Evolutionary conservation across 768 basidiomycete genomes (phyloP).

Genomic region (Tricholomella constricta): DNA sequence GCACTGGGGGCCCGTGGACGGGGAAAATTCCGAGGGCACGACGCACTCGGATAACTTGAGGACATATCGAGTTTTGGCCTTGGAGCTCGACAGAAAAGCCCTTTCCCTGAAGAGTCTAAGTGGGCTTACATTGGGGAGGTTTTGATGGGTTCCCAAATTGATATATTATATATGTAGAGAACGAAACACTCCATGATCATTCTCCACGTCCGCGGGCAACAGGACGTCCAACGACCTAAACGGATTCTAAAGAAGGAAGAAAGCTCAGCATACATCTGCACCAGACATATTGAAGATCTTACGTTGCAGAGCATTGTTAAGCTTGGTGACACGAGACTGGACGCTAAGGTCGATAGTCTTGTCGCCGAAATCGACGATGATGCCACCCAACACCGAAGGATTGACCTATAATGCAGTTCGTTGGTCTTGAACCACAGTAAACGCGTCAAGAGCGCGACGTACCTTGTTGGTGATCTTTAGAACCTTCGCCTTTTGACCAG

Average conservation of each 20-base stretch:
- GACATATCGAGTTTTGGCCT: neutral
- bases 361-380: constrained; percentile 97
- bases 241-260: too few relatives aligned
- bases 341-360: constrained; percentile 98
- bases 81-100: neutral
- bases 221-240: constrained; percentile 28
- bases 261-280: too few relatives aligned
- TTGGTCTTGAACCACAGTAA: neutral
- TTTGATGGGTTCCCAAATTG: constrained; percentile 8
- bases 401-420: constrained; percentile 64
- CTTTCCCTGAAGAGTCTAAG: neutral
- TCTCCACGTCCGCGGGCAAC: constrained; percentile 2
- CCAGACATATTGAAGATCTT: too few relatives aligned
- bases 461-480: constrained; percentile 94
- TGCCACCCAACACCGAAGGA: constrained; percentile 86
- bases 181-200: constrained; percentile 1
- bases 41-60: too few relatives aligned
- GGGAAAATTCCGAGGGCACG: too few relatives aligned
- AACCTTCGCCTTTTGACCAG: constrained; percentile 84
- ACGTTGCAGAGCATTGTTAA: constrained; percentile 89
- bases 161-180: constrained; percentile 19
- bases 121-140: neutral
- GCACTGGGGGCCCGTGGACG: too few relatives aligned
- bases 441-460: constrained; percentile 19
- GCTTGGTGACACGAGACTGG: constrained; percentile 89